These are phyloP conservation scores for Pseudocercospora musae DNA, from an alignment of 2,329 filamentous ascomycete species.

Conservation along the genomic window DNA sequence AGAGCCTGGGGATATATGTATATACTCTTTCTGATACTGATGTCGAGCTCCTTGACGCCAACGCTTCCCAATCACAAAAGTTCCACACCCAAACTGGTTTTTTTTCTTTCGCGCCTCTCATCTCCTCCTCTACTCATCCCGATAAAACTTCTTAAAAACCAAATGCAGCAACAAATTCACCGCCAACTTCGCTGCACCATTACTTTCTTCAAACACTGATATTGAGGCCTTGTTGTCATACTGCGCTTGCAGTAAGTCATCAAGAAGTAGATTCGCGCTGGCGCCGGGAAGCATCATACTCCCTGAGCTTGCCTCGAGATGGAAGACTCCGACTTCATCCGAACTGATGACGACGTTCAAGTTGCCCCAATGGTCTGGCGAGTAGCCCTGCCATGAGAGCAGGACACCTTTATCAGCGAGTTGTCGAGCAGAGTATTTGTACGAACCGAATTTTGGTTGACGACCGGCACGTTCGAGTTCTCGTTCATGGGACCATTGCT, in stretches of 20 bases:
- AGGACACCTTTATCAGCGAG: conserved; percentile 92
- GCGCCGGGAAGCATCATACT: conserved; percentile 96
- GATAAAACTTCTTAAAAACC: conserved; percentile 98
- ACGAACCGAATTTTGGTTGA: conserved; percentile 95
- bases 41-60: neutral
- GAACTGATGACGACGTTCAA: conserved; percentile 92
- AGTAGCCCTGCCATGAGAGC: conserved; percentile 83
- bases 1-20: neutral
- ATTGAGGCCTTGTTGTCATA: conserved; percentile 97
- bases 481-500: conserved; percentile 97
- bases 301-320: conserved; percentile 83
- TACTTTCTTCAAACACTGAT: conserved; percentile 74
- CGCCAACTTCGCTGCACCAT: conserved; percentile 69
- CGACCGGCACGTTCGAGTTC: conserved; percentile 90
- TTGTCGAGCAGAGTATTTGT: conserved; percentile 89
- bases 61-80: neutral
- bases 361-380: conserved; percentile 80
- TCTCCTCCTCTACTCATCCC: conserved; percentile 36
- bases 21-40: neutral
- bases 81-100: neutral
- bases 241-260: conserved; percentile 92
- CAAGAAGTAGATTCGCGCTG: conserved; percentile 81
- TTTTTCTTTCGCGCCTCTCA: neutral
- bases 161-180: conserved; percentile 96
- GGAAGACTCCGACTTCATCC: conserved; percentile 91